Evolutionary conservation across 306 rosid species (phyloP).

Genomic region (Fagus sylvatica): DNA sequence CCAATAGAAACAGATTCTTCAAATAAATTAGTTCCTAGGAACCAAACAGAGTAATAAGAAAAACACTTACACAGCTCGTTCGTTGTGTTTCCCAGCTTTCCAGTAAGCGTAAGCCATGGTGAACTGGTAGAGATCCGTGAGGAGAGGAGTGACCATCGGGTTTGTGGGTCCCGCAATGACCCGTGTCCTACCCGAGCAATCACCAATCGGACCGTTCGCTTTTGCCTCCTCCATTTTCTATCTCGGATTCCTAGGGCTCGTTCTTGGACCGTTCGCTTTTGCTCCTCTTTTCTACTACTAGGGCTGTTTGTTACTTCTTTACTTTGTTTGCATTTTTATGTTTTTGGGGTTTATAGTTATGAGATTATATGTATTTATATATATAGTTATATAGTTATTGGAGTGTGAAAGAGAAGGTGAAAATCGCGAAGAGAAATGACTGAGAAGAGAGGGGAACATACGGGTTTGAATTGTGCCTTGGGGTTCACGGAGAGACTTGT

Average conservation of each 20-base stretch:
- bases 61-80: conserved; percentile 81
- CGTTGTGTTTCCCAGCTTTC: conserved; percentile 97
- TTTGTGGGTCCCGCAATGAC: conserved; percentile 67
- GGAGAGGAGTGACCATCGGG: conserved; percentile 97
- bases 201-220: conserved; percentile 52
- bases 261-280: conserved; percentile 48
- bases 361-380: neutral
- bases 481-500: neutral
- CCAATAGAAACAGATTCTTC: too few relatives aligned
- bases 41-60: conserved; percentile 16
- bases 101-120: conserved; percentile 99
- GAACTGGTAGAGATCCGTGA: conserved; percentile 96
- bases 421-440: neutral
- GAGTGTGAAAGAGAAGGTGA: neutral
- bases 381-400: neutral
- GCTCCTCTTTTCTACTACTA: conserved; percentile 47
- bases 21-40: neutral
- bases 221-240: conserved; percentile 53
- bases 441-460: neutral
- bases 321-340: neutral
- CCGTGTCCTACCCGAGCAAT: conserved; percentile 33
- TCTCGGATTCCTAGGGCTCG: conserved; percentile 28
- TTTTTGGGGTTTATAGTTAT: neutral
- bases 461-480: neutral
- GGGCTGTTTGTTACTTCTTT: neutral